Conservation (phyloP, 257 asterid species). For the Solanum verrucosum region DNA sequence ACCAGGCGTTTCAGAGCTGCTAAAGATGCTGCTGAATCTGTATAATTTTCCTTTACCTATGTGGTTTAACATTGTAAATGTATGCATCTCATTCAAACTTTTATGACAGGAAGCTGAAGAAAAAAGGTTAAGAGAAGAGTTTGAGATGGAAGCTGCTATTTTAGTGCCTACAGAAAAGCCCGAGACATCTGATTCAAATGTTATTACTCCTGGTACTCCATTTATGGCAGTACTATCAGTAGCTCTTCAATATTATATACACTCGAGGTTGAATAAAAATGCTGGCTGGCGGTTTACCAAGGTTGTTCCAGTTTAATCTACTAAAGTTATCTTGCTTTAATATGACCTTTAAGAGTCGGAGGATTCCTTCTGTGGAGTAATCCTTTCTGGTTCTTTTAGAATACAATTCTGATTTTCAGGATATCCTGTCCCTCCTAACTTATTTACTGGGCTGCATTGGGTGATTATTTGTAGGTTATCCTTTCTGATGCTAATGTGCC, state of each 20-base stretch:
- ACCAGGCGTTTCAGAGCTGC: constrained; percentile 98
- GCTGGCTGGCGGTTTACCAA: constrained; percentile 85
- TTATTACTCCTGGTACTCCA: constrained; percentile 94
- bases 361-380: constrained; percentile 27
- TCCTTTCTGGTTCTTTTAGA: constrained; percentile 20
- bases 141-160: constrained; percentile 51
- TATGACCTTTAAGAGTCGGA: constrained; percentile 11
- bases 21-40: constrained; percentile 95
- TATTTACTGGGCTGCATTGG: constrained; percentile 53
- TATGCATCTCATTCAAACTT: not conserved
- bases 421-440: constrained; percentile 24
- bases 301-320: constrained; percentile 35
- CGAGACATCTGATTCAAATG: constrained; percentile 90
- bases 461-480: constrained; percentile 74
- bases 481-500: constrained; percentile 97
- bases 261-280: constrained; percentile 63
- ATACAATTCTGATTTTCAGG: constrained; percentile 32
- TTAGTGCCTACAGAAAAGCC: constrained; percentile 55
- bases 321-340: not conserved
- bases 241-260: constrained; percentile 90
- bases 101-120: constrained; percentile 76
- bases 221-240: constrained; percentile 89
- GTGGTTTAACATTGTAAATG: not conserved
- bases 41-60: constrained; percentile 23
- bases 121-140: constrained; percentile 60